These are phyloP conservation scores for Cercospora zeae-maydis DNA, from an alignment of 2,329 filamentous ascomycete species.

Conservation along the genomic window DNA sequence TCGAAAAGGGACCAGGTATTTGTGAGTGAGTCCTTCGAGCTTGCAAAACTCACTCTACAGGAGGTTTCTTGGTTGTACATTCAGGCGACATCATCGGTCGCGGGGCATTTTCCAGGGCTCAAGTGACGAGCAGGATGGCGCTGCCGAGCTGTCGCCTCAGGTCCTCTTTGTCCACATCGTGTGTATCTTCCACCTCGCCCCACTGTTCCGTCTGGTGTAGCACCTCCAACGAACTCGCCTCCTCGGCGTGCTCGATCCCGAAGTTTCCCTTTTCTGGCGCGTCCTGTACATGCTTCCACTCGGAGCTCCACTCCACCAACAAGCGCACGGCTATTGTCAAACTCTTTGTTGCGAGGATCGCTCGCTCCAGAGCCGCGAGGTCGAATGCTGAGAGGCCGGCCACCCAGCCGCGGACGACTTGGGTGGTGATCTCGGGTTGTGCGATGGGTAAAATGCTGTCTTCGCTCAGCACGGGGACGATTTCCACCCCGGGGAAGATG, in stretches of 20 bases:
- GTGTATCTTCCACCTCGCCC: slow-evolving; percentile 97
- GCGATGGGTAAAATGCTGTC: slow-evolving; percentile 70
- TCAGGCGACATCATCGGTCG: neutral
- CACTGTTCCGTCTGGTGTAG: slow-evolving; percentile 85
- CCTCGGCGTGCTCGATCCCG: slow-evolving; percentile 77
- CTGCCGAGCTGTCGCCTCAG: slow-evolving; percentile 82
- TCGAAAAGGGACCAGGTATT: neutral
- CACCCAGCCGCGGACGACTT: slow-evolving; percentile 76
- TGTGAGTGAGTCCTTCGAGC: neutral
- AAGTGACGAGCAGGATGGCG: slow-evolving; percentile 69
- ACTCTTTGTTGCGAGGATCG: slow-evolving; percentile 80
- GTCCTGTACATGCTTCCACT: slow-evolving; percentile 54
- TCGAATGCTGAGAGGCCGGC: slow-evolving; percentile 70
- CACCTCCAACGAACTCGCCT: slow-evolving; percentile 77
- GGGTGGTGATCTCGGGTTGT: slow-evolving; percentile 71
- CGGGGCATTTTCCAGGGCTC: slow-evolving; percentile 1
- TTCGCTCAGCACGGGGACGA: slow-evolving; percentile 75
- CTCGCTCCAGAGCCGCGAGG: slow-evolving; percentile 81
- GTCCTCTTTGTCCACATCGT: slow-evolving; percentile 94
- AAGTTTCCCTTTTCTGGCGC: slow-evolving; percentile 51
- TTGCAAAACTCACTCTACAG: neutral
- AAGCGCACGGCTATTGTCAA: slow-evolving; percentile 72
- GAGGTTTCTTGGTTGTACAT: neutral
- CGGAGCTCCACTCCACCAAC: slow-evolving; percentile 82
- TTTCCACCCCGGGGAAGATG: slow-evolving; percentile 80